Percentiles rank a stretch among this genome's conserved stretches.
These are phyloP conservation scores for Monosporozyma solicola DNA, from an alignment of 805 yeast genomes.

Conservation along the genomic window DNA sequence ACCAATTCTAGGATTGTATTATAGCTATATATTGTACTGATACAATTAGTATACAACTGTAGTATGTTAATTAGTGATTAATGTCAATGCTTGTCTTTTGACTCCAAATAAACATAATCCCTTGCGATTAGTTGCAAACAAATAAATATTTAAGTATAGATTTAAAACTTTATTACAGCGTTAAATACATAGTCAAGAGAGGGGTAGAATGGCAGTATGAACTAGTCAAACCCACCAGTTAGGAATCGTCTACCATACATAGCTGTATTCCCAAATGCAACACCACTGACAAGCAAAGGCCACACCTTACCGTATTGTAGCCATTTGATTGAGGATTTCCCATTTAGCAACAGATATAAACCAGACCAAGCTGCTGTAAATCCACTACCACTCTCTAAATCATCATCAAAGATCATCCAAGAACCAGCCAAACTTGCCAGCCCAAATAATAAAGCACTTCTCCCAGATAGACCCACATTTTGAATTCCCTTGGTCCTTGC, in stretches of 20 bases:
- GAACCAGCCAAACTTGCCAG: constrained; percentile 57
- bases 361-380: constrained; percentile 75
- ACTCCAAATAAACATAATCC: neutral
- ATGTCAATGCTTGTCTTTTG: neutral
- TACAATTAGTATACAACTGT: neutral
- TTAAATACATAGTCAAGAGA: neutral
- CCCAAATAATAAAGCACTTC: constrained; percentile 46
- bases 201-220: neutral
- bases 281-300: constrained; percentile 50
- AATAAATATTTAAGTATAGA: neutral
- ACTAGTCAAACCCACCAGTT: constrained; percentile 29
- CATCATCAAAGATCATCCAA: constrained; percentile 70
- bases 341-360: constrained; percentile 64
- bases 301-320: constrained; percentile 49
- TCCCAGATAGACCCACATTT: constrained; percentile 28
- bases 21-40: neutral
- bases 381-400: constrained; percentile 70
- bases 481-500: neutral
- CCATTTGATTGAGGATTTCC: constrained; percentile 45
- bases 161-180: neutral
- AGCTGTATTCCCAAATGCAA: constrained; percentile 54
- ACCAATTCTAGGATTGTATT: neutral
- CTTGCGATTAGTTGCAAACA: neutral
- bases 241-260: constrained; percentile 66
- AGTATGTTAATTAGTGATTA: neutral